Evolutionary conservation across 495 filamentous ascomycete species (phyloP).

Genomic region (Xylaria bambusicola): DNA sequence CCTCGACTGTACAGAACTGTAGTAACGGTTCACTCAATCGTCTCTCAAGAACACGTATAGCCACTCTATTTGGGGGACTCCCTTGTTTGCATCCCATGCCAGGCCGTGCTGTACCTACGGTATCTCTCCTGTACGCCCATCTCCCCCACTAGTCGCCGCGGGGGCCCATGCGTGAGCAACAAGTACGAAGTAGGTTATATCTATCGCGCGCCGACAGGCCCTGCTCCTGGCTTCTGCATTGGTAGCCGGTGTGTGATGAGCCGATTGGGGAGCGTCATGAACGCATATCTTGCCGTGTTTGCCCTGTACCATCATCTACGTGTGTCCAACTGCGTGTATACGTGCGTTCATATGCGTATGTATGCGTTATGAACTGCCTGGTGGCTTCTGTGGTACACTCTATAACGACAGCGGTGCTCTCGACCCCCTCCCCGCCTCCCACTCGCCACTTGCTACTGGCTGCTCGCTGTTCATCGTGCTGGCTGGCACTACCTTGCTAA

Average conservation of each 20-base stretch:
- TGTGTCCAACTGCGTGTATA: neutral
- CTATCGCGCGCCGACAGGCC: neutral
- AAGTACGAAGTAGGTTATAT: neutral
- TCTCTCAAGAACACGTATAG: neutral
- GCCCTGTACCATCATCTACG: neutral
- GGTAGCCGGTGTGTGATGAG: constrained; percentile 1
- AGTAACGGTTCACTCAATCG: neutral
- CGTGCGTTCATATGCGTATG: neutral
- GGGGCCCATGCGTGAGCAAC: neutral
- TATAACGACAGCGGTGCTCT: constrained; percentile 3
- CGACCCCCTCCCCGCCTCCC: neutral
- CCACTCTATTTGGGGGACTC: constrained; percentile 11
- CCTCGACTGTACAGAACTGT: neutral
- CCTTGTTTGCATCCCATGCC: neutral
- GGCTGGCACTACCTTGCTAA: neutral
- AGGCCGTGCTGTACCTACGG: no score
- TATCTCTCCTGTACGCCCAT: neutral
- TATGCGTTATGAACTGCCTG: neutral
- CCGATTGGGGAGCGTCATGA: constrained; percentile 1
- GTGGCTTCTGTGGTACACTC: constrained; percentile 14
- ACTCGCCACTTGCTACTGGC: constrained; percentile 13
- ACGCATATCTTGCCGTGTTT: constrained; percentile 15
- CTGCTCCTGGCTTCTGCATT: no score
- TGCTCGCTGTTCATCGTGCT: constrained; percentile 14
- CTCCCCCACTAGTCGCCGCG: neutral